Conservation (phyloP, 2,329 filamentous ascomycete species). For the Exophiala xenobiotica region DNA sequence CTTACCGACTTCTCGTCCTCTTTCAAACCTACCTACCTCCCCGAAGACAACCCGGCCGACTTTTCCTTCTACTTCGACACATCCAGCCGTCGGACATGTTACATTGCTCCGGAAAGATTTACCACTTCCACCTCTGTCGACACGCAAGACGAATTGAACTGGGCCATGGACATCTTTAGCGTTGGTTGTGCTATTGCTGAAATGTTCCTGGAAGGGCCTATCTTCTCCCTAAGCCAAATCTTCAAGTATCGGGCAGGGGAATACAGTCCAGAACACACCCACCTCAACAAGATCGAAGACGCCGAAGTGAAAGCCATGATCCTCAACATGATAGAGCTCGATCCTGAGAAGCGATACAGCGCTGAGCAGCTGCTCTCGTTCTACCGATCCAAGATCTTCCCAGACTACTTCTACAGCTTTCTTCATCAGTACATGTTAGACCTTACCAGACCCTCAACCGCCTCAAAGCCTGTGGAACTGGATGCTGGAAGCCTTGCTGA, state of each 20-base stretch:
- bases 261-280: constrained; percentile 79
- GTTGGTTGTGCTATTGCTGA: constrained; percentile 95
- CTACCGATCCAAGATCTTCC: constrained; percentile 89
- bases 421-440: constrained; percentile 96
- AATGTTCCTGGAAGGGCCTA: constrained; percentile 88
- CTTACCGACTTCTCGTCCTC: constrained; percentile 94
- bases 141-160: constrained; percentile 65
- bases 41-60: constrained; percentile 93
- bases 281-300: constrained; percentile 84
- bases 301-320: constrained; percentile 84
- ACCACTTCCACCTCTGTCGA: constrained; percentile 67
- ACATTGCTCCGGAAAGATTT: constrained; percentile 92
- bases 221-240: constrained; percentile 96
- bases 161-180: constrained; percentile 99
- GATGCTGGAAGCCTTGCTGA: constrained; percentile 73
- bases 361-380: constrained; percentile 93
- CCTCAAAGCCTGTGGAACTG: constrained; percentile 68
- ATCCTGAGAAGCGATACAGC: constrained; percentile 86
- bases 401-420: constrained; percentile 95
- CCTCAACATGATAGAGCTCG: constrained; percentile 91
- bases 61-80: constrained; percentile 98
- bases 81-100: constrained; percentile 86
- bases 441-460: constrained; percentile 85
- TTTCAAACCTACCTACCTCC: constrained; percentile 90
- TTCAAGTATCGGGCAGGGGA: constrained; percentile 92